Evolutionary conservation across 108 stramenopile species (phyloP).

Genomic region (Pseudonitzschia delicatissima): DNA sequence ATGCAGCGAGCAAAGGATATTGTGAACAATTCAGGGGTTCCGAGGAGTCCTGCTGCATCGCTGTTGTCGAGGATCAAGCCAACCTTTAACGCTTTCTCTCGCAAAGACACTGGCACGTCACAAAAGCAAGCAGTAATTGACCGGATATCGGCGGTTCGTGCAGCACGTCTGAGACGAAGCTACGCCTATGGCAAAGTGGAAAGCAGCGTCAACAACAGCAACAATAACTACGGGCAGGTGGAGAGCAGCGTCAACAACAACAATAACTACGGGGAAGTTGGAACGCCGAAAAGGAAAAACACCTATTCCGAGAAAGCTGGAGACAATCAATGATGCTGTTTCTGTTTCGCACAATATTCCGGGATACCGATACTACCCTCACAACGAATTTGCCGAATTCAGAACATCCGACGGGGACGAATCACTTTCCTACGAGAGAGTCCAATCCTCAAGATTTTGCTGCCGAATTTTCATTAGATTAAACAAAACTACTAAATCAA

Average conservation of each 20-base stretch:
- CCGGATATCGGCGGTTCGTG: slow-evolving; percentile 8
- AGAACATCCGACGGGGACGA: background rate
- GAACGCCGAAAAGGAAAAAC: background rate
- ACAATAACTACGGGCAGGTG: background rate
- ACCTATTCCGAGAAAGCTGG: background rate
- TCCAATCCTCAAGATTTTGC: slow-evolving; percentile 10
- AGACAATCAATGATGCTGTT: background rate
- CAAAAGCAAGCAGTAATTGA: slow-evolving; percentile 8
- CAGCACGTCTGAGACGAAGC: slow-evolving; percentile 9
- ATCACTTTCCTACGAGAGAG: slow-evolving; percentile 5
- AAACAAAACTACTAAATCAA: no score
- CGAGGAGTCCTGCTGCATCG: no score
- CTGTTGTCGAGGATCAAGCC: background rate
- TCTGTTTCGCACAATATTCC: background rate
- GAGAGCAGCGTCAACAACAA: no score
- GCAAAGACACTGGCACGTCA: background rate
- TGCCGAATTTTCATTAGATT: background rate
- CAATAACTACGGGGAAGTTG: background rate
- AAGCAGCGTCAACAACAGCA: background rate
- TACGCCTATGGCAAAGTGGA: background rate
- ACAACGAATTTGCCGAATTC: background rate
- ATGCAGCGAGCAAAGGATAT: no score
- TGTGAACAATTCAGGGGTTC: no score
- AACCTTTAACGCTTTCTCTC: background rate
- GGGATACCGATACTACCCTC: slow-evolving; percentile 5